Base-by-base conservation (phyloP, 805 yeast genomes). In the Suhomyces vadensis region DNA sequence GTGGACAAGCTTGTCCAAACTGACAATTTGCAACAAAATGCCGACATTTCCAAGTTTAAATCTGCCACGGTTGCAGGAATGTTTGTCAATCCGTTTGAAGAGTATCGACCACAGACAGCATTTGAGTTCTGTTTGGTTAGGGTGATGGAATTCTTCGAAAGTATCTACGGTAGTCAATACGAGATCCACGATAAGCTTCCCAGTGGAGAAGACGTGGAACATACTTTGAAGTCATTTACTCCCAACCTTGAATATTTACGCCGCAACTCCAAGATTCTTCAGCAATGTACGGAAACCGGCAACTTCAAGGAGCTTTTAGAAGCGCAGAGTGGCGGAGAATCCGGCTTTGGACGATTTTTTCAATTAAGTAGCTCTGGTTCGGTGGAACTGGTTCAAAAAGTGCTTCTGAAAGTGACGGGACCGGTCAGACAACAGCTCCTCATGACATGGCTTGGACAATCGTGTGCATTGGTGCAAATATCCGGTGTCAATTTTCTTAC, bases 371-470 rank as follows among this genome's bases (percentile, higher is more conserved):
- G n/a, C n/a, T n/a, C n/a, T n/a, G 44, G 13, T n/a, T n/a, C n/a
- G n/a, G n/a, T 20, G 21, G 38, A 39, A 9, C 26, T 47, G 14
- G 33, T 41, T 5, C 36, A 35, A 35, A 11, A 21, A 42, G 23
- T 22, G 33, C 56, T 1, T 78, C 82, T 0, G 41, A n/a, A n/a
- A 53, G 1, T n/a, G n/a, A n/a, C n/a, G 33, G 19, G 11, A 5
- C 19, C 33, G 11, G 41, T 75, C 2, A 43, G 60, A 8, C 68
- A 77, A 21, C 73, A 85, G 52, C 48, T 87, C 53, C 73, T 85
- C 1, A 78, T 85, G 56, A 89, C 97, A 0, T 92, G 98, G 98
- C 63, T 92, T 33, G 98, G 98, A 3, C 98, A 92, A 61, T 85
- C 94, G 45, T 90, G 97, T 63, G 78, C 91, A 2, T 75, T 79